Evolutionary conservation across 1,284 basidiomycete genomes (phyloP).

Genomic region (Bondarzewia mesenterica): DNA sequence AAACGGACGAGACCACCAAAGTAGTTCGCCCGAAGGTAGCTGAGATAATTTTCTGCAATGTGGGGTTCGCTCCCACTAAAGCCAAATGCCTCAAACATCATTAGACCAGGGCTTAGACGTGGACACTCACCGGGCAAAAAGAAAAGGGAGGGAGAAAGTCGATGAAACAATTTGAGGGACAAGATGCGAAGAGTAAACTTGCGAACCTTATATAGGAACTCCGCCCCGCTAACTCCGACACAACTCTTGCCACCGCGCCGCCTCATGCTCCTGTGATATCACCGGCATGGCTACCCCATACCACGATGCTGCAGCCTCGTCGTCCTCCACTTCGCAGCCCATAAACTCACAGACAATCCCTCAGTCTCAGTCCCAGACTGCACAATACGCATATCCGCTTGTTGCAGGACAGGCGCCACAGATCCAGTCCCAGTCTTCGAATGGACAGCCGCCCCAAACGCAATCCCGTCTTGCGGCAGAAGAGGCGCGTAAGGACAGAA

Average conservation of each 20-base stretch:
- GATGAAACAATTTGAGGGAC: not conserved
- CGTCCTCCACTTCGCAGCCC: conserved; percentile 5
- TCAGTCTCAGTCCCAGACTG: conserved; percentile 7
- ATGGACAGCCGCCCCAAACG: conserved; percentile 20
- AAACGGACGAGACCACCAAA: conserved; percentile 31
- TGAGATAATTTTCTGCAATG: conserved; percentile 55
- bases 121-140: conserved; percentile 5
- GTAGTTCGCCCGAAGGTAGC: conserved; percentile 49
- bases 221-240: not conserved
- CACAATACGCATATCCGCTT: conserved; percentile 14
- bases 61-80: conserved; percentile 60
- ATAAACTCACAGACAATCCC: conserved; percentile 9
- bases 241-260: not conserved
- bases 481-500: conserved; percentile 81
- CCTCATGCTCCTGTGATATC: not conserved
- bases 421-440: conserved; percentile 7
- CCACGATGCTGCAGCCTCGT: conserved; percentile 6
- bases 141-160: not conserved
- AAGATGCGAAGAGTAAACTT: not conserved
- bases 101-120: conserved; percentile 19
- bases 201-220: not conserved
- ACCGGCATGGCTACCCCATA: conserved; percentile 6
- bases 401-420: conserved; percentile 13
- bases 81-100: conserved; percentile 93
- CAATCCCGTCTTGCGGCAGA: conserved; percentile 69